phyloP scores from a whole-genome alignment of 139 green algal genomes.

The Auxenochlorella pyrenoidosa region DNA sequence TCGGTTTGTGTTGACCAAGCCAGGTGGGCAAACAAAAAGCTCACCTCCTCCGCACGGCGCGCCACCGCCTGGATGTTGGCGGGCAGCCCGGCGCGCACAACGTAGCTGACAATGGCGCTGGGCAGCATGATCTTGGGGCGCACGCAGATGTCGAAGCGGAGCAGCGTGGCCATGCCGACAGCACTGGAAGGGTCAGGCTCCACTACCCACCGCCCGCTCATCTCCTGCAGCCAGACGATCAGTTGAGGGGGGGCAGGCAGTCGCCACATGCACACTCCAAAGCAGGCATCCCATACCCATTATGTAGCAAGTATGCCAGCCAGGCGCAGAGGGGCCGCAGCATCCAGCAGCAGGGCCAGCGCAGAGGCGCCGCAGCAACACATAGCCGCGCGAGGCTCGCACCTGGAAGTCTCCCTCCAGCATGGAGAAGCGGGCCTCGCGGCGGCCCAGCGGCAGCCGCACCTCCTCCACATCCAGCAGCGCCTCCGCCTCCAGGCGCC shows the following conservation, averaged over 20 bases:
- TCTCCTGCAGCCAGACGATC: constrained; percentile 36
- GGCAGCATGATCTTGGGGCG: constrained; percentile 53
- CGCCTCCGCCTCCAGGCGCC: constrained; percentile 63
- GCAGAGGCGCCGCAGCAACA: no score
- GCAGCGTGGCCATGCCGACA: constrained; percentile 41
- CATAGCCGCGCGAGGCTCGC: no score
- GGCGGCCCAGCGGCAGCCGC: constrained; percentile 30
- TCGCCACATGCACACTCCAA: background rate
- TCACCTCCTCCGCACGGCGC: constrained; percentile 52
- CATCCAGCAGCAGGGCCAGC: no score
- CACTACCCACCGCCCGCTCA: constrained; percentile 61
- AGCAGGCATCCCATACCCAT: background rate
- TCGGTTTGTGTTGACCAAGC: no score
- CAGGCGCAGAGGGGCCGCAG: no score
- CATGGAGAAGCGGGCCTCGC: constrained; percentile 54
- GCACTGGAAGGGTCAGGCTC: constrained; percentile 46
- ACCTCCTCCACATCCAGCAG: constrained; percentile 61
- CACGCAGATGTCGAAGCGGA: constrained; percentile 61
- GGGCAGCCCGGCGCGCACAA: constrained; percentile 61
- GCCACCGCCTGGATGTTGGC: constrained; percentile 62
- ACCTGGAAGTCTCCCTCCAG: constrained; percentile 63
- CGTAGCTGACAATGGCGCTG: constrained; percentile 49
- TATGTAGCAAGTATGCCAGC: no score
- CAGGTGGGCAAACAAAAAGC: no score
- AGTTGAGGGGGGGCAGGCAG: background rate